Conservation (phyloP, 257 asterid species). For the Solanum tarapatanum region DNA sequence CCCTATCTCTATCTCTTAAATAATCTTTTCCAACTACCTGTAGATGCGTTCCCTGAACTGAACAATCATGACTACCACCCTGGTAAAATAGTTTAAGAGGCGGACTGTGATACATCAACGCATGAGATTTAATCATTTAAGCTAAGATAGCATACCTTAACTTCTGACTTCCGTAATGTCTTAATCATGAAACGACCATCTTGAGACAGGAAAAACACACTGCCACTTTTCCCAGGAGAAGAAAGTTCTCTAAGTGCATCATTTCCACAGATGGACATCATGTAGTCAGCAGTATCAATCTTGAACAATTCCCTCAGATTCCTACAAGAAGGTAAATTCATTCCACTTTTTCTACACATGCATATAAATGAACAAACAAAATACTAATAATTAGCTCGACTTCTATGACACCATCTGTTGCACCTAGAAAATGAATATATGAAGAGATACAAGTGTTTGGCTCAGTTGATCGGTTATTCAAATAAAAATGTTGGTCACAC, state of each 20-base stretch:
- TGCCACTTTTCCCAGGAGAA: conserved; percentile 99
- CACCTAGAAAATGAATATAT: not conserved
- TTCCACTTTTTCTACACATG: not conserved
- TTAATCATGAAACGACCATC: conserved; percentile 97
- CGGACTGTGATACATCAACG: not conserved
- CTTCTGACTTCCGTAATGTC: conserved; percentile 90
- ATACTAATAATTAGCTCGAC: not conserved
- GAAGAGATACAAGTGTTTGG: not conserved
- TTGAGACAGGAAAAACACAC: conserved; percentile 87
- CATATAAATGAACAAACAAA: not conserved
- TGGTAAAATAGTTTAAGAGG: not conserved
- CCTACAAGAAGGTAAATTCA: conserved; percentile 22
- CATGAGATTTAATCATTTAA: conserved; percentile 3
- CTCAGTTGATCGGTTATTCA: not conserved
- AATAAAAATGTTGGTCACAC: not conserved
- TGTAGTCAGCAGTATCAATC: conserved; percentile 93
- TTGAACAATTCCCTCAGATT: conserved; percentile 87
- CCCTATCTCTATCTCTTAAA: not conserved
- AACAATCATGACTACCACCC: not conserved
- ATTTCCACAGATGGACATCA: conserved; percentile 96
- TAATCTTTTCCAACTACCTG: not conserved
- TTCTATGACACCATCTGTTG: not conserved
- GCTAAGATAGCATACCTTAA: conserved; percentile 50
- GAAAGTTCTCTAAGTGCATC: conserved; percentile 94
- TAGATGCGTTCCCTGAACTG: not conserved